phyloP scores from a whole-genome alignment of 2,329 filamentous ascomycete species.

The Colletotrichum endophyticum region DNA sequence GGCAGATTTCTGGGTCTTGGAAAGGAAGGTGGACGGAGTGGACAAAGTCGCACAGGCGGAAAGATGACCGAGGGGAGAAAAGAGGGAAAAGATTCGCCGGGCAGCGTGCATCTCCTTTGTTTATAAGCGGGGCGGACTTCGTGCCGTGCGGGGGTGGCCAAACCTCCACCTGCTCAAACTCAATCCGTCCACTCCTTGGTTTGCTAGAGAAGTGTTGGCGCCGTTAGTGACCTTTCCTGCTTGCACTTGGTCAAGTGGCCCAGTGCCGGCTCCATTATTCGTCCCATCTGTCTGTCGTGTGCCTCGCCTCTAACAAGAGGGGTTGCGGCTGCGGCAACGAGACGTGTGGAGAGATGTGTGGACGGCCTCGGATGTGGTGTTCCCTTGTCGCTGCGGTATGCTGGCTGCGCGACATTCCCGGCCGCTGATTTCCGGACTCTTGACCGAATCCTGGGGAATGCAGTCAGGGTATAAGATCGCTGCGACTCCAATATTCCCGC shows the following conservation, averaged over 20 bases:
- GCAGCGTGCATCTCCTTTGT: constrained; percentile 5
- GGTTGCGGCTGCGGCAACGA: not conserved
- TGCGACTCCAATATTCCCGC: not conserved
- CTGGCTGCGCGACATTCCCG: not conserved
- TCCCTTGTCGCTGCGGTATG: not conserved
- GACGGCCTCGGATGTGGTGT: constrained; percentile 5
- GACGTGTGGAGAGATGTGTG: not conserved
- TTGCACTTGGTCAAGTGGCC: not conserved
- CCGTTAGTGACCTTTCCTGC: not conserved
- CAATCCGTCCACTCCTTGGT: not conserved
- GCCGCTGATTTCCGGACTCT: not conserved
- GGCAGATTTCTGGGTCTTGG: constrained; percentile 6
- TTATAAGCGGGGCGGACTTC: constrained; percentile 23
- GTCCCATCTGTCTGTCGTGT: not conserved
- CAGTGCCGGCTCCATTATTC: not conserved
- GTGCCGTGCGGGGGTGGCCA: constrained; percentile 15
- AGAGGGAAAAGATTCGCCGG: constrained; percentile 7
- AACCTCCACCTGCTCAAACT: not conserved
- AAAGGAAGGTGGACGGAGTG: constrained; percentile 10
- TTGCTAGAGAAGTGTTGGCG: not conserved
- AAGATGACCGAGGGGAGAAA: constrained; percentile 18
- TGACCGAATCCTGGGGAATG: not conserved
- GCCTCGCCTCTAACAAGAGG: not conserved
- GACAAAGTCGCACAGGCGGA: constrained; percentile 9
- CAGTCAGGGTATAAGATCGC: constrained; percentile 13